Conservation (phyloP, 2,329 filamentous ascomycete genomes). For the Hypoxylon sp. region DNA sequence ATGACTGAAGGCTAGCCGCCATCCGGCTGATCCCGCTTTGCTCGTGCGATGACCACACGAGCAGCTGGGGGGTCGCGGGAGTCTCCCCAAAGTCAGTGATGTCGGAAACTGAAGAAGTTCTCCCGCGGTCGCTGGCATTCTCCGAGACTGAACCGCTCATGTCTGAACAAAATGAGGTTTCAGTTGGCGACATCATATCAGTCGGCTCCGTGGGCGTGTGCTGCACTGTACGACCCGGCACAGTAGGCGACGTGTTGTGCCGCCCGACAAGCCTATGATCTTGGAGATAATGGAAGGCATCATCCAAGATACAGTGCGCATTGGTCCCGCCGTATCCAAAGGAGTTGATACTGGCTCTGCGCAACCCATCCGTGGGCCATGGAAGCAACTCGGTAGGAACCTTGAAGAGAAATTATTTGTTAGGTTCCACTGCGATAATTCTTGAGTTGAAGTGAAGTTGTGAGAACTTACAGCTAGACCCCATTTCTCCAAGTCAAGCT, state of each 20-base stretch:
- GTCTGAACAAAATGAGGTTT: slow-evolving; percentile 40
- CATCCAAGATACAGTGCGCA: slow-evolving; percentile 54
- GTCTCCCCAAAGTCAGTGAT: slow-evolving; percentile 43
- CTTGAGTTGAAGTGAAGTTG: neutral
- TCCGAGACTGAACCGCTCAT: slow-evolving; percentile 43
- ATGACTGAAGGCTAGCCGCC: slow-evolving; percentile 44
- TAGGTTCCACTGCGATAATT: slow-evolving; percentile 2
- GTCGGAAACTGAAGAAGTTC: slow-evolving; percentile 45
- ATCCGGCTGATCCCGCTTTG: slow-evolving; percentile 48
- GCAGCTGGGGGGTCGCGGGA: slow-evolving; percentile 45
- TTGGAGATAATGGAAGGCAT: slow-evolving; percentile 49
- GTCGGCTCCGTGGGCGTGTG: slow-evolving; percentile 11
- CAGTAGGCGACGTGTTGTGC: slow-evolving; percentile 43
- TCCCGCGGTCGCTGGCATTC: slow-evolving; percentile 36
- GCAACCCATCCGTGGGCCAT: slow-evolving; percentile 49
- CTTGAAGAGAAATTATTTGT: slow-evolving; percentile 14
- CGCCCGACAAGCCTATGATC: slow-evolving; percentile 45
- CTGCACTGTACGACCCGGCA: slow-evolving; percentile 30
- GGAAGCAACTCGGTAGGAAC: slow-evolving; percentile 47
- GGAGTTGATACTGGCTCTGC: slow-evolving; percentile 53
- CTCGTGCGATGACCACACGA: slow-evolving; percentile 50
- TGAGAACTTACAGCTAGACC: slow-evolving; percentile 41
- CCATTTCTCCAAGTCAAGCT: slow-evolving; percentile 51
- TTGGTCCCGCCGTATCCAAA: slow-evolving; percentile 57
- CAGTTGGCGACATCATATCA: slow-evolving; percentile 29